Evolutionary conservation across 495 filamentous ascomycete species (phyloP).

Genomic region (Tuber calosporum): DNA sequence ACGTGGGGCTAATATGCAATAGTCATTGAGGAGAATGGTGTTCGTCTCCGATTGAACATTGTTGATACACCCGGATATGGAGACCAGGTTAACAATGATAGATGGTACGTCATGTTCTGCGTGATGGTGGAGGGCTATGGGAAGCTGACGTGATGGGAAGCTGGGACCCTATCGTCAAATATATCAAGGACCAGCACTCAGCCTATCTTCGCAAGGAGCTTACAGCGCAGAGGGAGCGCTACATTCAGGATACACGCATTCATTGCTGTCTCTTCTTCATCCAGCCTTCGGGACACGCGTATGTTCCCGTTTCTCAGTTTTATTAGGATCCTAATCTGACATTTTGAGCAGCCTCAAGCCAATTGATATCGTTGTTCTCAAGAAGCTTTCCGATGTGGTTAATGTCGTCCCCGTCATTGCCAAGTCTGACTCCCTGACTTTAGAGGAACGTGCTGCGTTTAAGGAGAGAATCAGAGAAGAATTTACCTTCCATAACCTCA

Average conservation of each 20-base stretch:
- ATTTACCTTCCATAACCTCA: slow-evolving; percentile 97
- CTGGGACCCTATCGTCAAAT: slow-evolving; percentile 97
- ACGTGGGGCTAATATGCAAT: slow-evolving; percentile 14
- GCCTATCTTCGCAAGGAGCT: slow-evolving; percentile 99
- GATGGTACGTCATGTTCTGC: slow-evolving; percentile 51
- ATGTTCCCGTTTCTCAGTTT: slow-evolving; percentile 40
- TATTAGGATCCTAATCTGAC: slow-evolving; percentile 14
- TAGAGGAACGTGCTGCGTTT: slow-evolving; percentile 92
- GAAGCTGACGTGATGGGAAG: slow-evolving; percentile 40
- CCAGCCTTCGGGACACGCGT: slow-evolving; percentile 92
- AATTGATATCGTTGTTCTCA: slow-evolving; percentile 98
- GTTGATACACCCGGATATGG: slow-evolving; percentile 75
- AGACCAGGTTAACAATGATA: slow-evolving; percentile 74
- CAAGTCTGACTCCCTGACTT: slow-evolving; percentile 91
- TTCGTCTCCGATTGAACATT: slow-evolving; percentile 70
- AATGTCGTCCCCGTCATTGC: slow-evolving; percentile 99
- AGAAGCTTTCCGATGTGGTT: slow-evolving; percentile 97
- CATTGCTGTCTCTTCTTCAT: slow-evolving; percentile 99
- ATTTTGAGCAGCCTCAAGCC: slow-evolving; percentile 65
- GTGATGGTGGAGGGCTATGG: background rate
- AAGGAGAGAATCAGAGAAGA: slow-evolving; percentile 99
- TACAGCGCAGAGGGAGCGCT: slow-evolving; percentile 97
- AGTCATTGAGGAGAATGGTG: slow-evolving; percentile 95
- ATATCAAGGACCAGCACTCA: slow-evolving; percentile 99
- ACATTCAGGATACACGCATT: slow-evolving; percentile 97